Evolutionary conservation across 306 rosid species (phyloP), one percentile per base, ranked within the genome.

Genomic region (Gleditsia sinensis): DNA sequence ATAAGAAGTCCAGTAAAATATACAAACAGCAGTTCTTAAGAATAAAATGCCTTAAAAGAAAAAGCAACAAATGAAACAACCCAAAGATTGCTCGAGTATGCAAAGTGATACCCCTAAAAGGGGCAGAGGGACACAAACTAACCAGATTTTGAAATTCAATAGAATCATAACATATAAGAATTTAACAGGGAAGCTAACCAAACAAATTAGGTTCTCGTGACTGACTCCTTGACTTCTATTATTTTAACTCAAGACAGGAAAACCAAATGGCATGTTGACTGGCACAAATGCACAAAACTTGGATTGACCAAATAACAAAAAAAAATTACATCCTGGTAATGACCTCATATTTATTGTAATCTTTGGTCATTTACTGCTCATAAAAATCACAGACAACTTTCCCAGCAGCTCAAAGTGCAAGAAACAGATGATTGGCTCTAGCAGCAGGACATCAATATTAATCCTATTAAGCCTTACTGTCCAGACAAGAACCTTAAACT

Each of bases 1-100:
- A 14, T 30, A 39, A 46, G 7, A 64, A 64, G 64, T 54, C 48
- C 14, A 67, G 67, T 33, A 40, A 69, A 65, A 75, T 58, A 40
- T 39, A 24, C 84, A 63, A 63, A 75, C 59, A 72, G 62, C 33
- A 37, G 19, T 14, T 48, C 53, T 24, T 50, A 11, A 17, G 36
- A 58, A 32, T 42, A 58, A 23, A 28, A 63, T n/a, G 20, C 69
- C 9, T 32, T 10, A 14, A 46, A 36, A 45, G 73, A 64, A 48
- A n/a, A 48, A 40, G 7, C 32, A 34, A 12, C 10, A 75, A 27
- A 66, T 11, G 23, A 4, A 62, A 62, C 10, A 51, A 20, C 11
- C 19, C 42, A 40, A 39, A 19, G 20, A 62, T 37, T 60, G 48
- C 45, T 10, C n/a, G 67, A 17, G 5, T 34, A 34, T 34, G 19